A percentile compares a stretch with the other conserved stretches of the same genome.
Evolutionary conservation across 306 rosid species (phyloP).

Genomic region (Trichosanthes cucumerina): DNA sequence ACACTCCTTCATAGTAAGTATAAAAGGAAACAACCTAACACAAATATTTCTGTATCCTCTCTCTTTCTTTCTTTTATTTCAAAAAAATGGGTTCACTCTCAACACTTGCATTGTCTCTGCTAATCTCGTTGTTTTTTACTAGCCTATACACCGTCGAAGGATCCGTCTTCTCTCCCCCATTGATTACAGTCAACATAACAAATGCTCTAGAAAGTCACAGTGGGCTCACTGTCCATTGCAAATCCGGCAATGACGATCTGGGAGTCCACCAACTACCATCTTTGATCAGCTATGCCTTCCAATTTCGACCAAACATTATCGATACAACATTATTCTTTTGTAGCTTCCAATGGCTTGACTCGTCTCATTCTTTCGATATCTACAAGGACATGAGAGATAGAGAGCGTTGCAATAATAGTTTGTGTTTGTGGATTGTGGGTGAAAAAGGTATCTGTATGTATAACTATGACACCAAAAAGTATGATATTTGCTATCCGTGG

Average conservation of each 20-base stretch:
- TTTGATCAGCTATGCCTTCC: background rate
- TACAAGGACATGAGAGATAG: background rate
- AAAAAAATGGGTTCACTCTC: background rate
- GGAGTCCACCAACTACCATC: background rate
- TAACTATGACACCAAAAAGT: background rate
- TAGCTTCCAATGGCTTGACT: background rate
- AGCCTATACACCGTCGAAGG: background rate
- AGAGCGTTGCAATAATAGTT: background rate
- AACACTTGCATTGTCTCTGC: background rate
- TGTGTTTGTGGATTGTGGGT: background rate
- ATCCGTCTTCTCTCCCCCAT: background rate
- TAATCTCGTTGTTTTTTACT: too few species aligned
- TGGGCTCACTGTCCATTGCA: background rate
- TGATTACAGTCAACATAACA: background rate
- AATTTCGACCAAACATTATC: background rate
- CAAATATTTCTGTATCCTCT: too few species aligned
- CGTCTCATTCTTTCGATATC: background rate
- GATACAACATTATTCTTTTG: conserved; percentile 8
- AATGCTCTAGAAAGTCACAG: background rate
- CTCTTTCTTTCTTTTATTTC: background rate
- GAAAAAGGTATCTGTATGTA: background rate
- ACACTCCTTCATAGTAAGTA: background rate
- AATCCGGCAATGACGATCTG: conserved; percentile 14
- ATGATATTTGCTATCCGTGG: background rate
- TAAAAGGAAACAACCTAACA: background rate